A percentile compares a stretch with the other conserved stretches of the same genome.
These are phyloP conservation scores for Trametes elegans DNA, from an alignment of 768 basidiomycete genomes.

Conservation along the genomic window DNA sequence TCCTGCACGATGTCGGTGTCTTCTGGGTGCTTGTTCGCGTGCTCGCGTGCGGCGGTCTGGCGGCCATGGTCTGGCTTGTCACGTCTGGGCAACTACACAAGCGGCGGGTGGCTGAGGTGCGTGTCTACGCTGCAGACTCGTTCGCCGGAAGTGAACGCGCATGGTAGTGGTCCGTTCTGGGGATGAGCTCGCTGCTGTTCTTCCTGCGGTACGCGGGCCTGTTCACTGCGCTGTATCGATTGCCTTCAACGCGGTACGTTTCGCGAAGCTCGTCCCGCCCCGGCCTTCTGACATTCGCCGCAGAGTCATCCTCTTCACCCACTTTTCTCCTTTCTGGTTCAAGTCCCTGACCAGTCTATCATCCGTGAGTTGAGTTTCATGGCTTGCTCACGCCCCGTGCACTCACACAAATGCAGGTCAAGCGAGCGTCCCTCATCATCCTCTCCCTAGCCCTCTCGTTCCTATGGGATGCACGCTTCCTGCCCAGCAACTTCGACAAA, in stretches of 20 bases:
- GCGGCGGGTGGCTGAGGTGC: constrained; percentile 58
- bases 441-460: constrained; percentile 54
- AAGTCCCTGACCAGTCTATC: constrained; percentile 48
- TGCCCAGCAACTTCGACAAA: constrained; percentile 41
- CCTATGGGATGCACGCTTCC: constrained; percentile 49
- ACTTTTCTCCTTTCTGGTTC: constrained; percentile 70
- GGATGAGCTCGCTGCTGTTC: constrained; percentile 55
- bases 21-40: constrained; percentile 78
- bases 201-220: constrained; percentile 69
- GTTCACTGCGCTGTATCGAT: constrained; percentile 64
- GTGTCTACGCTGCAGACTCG: constrained; percentile 21
- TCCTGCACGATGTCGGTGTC: constrained; percentile 66
- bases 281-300: background rate
- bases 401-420: constrained; percentile 38
- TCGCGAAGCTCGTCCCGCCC: background rate
- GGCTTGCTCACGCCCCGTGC: too few relatives aligned
- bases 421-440: constrained; percentile 46
- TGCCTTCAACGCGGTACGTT: constrained; percentile 64
- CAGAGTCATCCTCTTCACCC: constrained; percentile 68
- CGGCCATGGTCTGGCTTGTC: constrained; percentile 59
- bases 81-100: constrained; percentile 52
- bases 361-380: constrained; percentile 38
- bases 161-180: constrained; percentile 69
- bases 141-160: background rate
- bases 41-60: constrained; percentile 69